phyloP scores from a whole-genome alignment of 169 alveolate species.

The Plasmodium inui region DNA sequence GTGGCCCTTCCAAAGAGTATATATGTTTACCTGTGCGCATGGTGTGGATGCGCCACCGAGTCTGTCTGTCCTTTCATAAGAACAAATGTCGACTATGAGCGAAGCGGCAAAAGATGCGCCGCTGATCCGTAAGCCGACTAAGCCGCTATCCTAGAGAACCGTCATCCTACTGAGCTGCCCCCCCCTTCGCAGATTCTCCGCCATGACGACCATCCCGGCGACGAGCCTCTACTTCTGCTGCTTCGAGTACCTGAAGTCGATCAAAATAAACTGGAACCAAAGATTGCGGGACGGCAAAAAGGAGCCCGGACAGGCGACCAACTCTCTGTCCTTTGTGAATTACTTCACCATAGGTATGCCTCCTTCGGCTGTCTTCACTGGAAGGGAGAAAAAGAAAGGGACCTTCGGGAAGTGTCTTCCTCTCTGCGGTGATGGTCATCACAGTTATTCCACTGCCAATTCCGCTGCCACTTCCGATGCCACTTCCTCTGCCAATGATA shows the following conservation, averaged over 20 bases:
- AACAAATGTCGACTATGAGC: no score
- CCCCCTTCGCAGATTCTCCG: constrained; percentile 26
- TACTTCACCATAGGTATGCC: constrained; percentile 44
- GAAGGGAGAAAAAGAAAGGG: neutral
- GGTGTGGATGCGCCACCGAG: no score
- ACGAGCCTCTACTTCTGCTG: constrained; percentile 72
- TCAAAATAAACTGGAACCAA: constrained; percentile 3
- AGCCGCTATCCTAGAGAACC: no score
- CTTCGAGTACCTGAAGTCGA: constrained; percentile 48
- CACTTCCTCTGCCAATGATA: neutral
- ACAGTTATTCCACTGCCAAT: neutral
- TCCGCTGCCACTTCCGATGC: no score
- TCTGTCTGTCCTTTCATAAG: no score
- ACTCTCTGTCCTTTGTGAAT: neutral
- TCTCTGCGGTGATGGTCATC: neutral
- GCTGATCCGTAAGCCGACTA: neutral
- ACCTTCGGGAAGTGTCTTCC: neutral
- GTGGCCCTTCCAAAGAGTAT: no score
- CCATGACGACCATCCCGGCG: constrained; percentile 71
- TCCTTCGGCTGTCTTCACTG: neutral
- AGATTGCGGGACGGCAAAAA: neutral
- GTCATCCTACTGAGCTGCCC: neutral
- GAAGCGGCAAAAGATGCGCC: neutral
- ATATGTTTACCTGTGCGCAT: no score
- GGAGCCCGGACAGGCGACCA: neutral